Percentiles rank a stretch among this genome's conserved stretches.
These are phyloP conservation scores for Penicillium mononematosum DNA, from an alignment of 495 filamentous ascomycete genomes.

Conservation along the genomic window DNA sequence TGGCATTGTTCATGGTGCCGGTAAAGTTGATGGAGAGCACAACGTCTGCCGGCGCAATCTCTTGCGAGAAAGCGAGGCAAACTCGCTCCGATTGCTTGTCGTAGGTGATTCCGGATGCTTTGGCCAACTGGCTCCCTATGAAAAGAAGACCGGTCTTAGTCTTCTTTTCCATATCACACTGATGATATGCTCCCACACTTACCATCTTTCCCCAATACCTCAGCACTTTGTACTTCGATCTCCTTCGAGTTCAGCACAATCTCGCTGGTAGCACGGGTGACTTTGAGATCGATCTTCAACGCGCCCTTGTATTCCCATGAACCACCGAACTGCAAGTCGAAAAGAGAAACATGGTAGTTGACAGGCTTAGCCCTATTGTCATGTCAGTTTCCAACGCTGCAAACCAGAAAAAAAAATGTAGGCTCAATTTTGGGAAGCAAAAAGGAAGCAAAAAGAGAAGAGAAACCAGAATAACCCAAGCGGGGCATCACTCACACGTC, in stretches of 20 bases:
- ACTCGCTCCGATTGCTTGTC: conserved; percentile 78
- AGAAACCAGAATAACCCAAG: neutral
- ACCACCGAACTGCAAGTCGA: conserved; percentile 68
- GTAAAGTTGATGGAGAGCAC: conserved; percentile 72
- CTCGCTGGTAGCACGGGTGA: conserved; percentile 62
- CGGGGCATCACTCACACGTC: conserved; percentile 42
- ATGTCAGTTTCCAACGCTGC: neutral
- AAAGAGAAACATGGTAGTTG: conserved; percentile 82
- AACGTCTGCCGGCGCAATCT: conserved; percentile 60
- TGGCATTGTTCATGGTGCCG: conserved; percentile 87
- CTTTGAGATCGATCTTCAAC: conserved; percentile 61
- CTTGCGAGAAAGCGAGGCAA: conserved; percentile 66
- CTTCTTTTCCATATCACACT: neutral
- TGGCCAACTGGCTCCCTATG: conserved; percentile 42
- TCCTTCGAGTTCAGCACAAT: conserved; percentile 69
- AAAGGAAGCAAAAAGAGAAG: neutral
- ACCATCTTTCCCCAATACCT: conserved; percentile 38
- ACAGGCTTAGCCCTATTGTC: conserved; percentile 68
- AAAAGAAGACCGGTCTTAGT: conserved; percentile 13
- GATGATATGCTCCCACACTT: neutral
- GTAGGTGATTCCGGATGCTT: conserved; percentile 67
- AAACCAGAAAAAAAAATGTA: neutral
- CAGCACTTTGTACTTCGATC: conserved; percentile 40
- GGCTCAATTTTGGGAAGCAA: neutral
- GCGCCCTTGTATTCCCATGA: conserved; percentile 80